phyloP scores from a whole-genome alignment of 2,329 filamentous ascomycete species.

The Trichoderma sp. region DNA sequence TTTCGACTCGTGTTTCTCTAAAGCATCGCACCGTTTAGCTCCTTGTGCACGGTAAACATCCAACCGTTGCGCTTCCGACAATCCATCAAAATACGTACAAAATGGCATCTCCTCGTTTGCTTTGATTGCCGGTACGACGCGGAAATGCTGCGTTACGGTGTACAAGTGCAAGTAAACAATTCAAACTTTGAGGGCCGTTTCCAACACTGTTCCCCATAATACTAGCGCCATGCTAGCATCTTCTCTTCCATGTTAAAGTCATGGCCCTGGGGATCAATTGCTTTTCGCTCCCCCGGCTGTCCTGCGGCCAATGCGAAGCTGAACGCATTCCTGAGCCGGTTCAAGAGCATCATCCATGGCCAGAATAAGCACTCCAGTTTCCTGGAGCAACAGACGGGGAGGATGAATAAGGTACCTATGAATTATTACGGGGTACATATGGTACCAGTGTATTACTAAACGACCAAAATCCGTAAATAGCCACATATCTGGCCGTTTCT shows the following conservation, averaged over 20 bases:
- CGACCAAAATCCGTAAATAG: neutral
- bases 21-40: neutral
- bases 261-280: too few species aligned
- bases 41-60: neutral
- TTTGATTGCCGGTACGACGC: neutral
- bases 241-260: too few species aligned
- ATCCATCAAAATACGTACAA: neutral
- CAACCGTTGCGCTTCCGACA: neutral
- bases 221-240: slow-evolving; percentile 9
- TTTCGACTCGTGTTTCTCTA: neutral
- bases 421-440: neutral
- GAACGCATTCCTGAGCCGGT: slow-evolving; percentile 9
- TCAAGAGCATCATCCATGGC: neutral
- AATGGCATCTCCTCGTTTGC: neutral
- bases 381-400: neutral
- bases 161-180: neutral
- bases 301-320: neutral
- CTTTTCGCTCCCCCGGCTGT: neutral
- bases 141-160: neutral
- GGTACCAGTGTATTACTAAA: neutral
- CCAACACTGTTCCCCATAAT: neutral
- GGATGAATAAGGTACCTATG: neutral
- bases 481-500: neutral
- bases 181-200: neutral
- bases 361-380: neutral